phyloP scores from a whole-genome alignment of 345 rosid species.

The Brassica juncea region DNA sequence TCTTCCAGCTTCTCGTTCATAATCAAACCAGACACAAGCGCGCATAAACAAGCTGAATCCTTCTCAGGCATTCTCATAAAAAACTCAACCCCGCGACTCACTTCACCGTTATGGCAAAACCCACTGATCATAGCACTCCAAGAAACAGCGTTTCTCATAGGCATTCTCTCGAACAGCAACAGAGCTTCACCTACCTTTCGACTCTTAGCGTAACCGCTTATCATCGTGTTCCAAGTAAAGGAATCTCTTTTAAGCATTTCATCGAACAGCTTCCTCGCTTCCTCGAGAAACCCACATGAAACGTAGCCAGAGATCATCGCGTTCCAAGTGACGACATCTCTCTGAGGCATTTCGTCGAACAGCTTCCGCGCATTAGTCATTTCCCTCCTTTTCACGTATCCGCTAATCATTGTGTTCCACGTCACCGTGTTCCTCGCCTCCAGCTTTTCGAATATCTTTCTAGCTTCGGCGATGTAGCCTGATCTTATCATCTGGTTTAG shows the following conservation, averaged over 20 bases:
- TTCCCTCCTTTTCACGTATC: constrained; percentile 49
- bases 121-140: constrained; percentile 67
- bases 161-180: constrained; percentile 54
- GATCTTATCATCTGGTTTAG: constrained; percentile 48
- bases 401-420: constrained; percentile 69
- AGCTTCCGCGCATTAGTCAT: constrained; percentile 53
- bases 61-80: constrained; percentile 58
- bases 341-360: constrained; percentile 64
- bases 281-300: constrained; percentile 47
- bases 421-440: constrained; percentile 49
- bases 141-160: constrained; percentile 51
- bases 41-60: constrained; percentile 55
- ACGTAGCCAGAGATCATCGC: constrained; percentile 64
- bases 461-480: constrained; percentile 54
- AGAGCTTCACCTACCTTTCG: constrained; percentile 62
- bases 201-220: constrained; percentile 69
- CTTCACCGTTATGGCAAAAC: constrained; percentile 55
- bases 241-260: constrained; percentile 41
- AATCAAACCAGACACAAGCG: constrained; percentile 65
- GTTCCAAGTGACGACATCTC: constrained; percentile 67
- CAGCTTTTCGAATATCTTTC: constrained; percentile 49
- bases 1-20: constrained; percentile 57
- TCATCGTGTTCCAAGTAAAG: constrained; percentile 74
- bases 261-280: constrained; percentile 39
- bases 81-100: constrained; percentile 45